Conservation (phyloP, 2,329 filamentous ascomycete species). For the Myriosclerotinia duriaeana region DNA sequence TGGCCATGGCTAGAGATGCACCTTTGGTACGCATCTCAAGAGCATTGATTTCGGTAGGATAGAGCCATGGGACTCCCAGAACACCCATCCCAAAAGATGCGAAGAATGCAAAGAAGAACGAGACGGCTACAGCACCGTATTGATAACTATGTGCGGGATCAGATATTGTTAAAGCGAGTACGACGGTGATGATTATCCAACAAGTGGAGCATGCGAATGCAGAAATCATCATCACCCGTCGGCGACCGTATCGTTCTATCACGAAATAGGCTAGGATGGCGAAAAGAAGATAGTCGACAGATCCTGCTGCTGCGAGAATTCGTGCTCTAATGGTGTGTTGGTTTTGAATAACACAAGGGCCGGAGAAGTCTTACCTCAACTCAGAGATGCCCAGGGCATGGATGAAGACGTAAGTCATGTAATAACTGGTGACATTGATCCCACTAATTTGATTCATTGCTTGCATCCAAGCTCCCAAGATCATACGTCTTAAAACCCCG, state of each 20-base stretch:
- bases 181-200: conserved; percentile 44
- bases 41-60: conserved; percentile 57
- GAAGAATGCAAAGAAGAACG: conserved; percentile 53
- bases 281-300: conserved; percentile 49
- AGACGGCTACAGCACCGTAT: conserved; percentile 50
- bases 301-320: conserved; percentile 48
- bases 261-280: conserved; percentile 38
- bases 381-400: conserved; percentile 43
- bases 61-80: conserved; percentile 45
- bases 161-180: conserved; percentile 36
- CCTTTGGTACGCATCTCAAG: conserved; percentile 54
- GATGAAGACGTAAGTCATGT: conserved; percentile 42
- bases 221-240: conserved; percentile 60
- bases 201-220: conserved; percentile 48
- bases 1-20: conserved; percentile 51
- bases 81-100: conserved; percentile 51
- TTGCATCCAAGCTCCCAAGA: conserved; percentile 51
- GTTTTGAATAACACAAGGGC: background rate
- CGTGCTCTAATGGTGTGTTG: conserved; percentile 39
- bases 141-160: conserved; percentile 41
- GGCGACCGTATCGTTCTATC: conserved; percentile 59
- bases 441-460: conserved; percentile 52
- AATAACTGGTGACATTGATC: conserved; percentile 48
- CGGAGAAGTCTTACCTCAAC: conserved; percentile 28
- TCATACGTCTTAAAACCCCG: conserved; percentile 53